Base-by-base conservation (phyloP, 345 rosid genomes). In the Boechera divaricarpa region DNA sequence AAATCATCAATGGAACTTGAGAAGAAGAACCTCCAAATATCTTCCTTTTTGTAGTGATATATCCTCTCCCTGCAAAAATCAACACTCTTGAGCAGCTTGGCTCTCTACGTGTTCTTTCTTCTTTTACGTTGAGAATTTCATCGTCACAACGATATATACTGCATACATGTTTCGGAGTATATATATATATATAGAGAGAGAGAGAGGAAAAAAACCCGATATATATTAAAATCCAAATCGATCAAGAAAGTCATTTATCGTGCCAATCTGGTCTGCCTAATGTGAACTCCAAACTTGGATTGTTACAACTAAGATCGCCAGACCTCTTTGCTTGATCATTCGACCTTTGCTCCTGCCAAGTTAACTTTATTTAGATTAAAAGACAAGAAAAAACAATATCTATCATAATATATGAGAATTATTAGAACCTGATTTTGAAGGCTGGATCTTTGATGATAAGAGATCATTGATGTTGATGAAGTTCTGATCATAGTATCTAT, bases 261-360 rank as follows among this genome's bases (percentile, higher is more conserved):
- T 83, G 90, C 91, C 94, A 87, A 67, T 87, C 90, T 53, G 91
- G 91, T 87, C 88, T 83, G 57, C 94, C 94, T 76, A 89, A 79
- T 28, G 94, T 87, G 77, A 89, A 87, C 83, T 89, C 94, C 84
- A 89, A 85, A 81, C 88, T 86, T 36, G 89, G 89, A 66, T 82
- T 87, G 75, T 81, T 79, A 83, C 76, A 66, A 74, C 82, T 73
- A 53, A 60, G 31, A 79, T 73, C 78, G 61, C 75, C 75, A 73
- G 78, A 79, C 31, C 70, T 73, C 62, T 79, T 73, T 67, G 35
- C 45, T 67, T 78, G 67, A 66, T 78, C 81, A 31, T 72, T 72
- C 2, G 58, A 66, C 48, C 68, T 66, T 66, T 60, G 70, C 10
- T 79, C 78, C 82, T 79, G 59, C 57, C 5, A 65, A 45, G 4